Evolutionary conservation across 2,329 filamentous ascomycete species (phyloP), one percentile per base, ranked within the genome.

Genomic region (Rachicladosporium sp.): DNA sequence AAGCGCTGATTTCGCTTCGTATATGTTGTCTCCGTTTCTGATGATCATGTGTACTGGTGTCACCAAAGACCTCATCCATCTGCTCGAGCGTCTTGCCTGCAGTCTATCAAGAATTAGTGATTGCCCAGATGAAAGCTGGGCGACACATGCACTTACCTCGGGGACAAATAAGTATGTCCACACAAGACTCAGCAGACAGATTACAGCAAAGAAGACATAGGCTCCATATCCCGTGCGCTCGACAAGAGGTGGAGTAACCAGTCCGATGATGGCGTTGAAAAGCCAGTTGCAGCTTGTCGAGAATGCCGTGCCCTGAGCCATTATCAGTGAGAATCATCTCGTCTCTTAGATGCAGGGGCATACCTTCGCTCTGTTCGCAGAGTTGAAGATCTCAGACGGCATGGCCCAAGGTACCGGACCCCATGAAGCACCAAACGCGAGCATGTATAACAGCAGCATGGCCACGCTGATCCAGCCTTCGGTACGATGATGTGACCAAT

Each of bases 251-350:
- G 57, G 56, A 0, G 55, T 56, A 29, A 54, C 51, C 2, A 58
- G 37, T 3, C 50, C 46, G 19, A 78, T 73, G 37, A 76, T 70
- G 46, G 80, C 79, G 53, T 80, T 78, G 53, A 71, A 74, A 2
- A 78, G 57, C 63, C 80, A 83, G 58, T 77, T 79, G 8, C 69
- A 70, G 43, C 69, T 74, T 0, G 76, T 80, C 0, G 74, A 76
- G 3, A 80, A 61, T 10, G 40, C 40, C 1, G 10, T 1, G 11
- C 2, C 30, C 32, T 11, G 9, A 29, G 19, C 7, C 19, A 21
- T 38, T 13, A 15, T 30, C 19, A 11, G 6, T n/a, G 2, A 27
- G 21, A 6, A 31, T 12, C 4, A 7, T 11, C 3, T 9, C 10
- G n/a, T 7, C 12, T 8, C 15, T 19, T 5, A 4, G 27, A 36